Evolutionary conservation across 2,329 filamentous ascomycete genomes (phyloP).

Genomic region (Colletotrichum sp.): DNA sequence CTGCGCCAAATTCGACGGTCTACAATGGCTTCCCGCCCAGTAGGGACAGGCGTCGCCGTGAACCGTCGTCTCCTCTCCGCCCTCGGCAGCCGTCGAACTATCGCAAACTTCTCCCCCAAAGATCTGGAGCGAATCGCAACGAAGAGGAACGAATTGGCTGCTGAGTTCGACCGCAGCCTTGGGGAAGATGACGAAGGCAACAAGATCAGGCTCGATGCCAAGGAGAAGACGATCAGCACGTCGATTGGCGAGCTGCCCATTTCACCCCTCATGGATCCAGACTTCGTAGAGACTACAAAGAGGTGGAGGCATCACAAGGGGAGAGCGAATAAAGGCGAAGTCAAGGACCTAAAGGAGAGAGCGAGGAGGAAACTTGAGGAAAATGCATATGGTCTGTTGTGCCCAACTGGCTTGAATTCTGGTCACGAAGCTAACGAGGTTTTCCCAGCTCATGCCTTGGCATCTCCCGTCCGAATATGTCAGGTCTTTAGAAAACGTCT

Average conservation of each 20-base stretch:
- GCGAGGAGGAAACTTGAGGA: constrained; percentile 64
- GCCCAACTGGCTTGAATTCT: not conserved
- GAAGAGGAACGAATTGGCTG: not conserved
- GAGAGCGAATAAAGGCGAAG: constrained; percentile 27
- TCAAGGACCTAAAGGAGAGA: constrained; percentile 32
- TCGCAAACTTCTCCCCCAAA: not conserved
- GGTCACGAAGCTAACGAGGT: not conserved
- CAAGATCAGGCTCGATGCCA: constrained; percentile 38
- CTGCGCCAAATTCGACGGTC: not conserved
- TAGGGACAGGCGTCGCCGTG: not conserved
- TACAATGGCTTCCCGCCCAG: not conserved
- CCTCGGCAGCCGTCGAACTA: not conserved
- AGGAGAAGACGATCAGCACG: constrained; percentile 49
- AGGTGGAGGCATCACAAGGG: constrained; percentile 43
- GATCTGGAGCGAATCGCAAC: not conserved
- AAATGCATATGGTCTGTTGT: constrained; percentile 65
- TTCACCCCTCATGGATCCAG: constrained; percentile 59
- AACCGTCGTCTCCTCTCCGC: not conserved
- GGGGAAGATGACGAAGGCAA: constrained; percentile 31
- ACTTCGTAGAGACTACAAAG: constrained; percentile 49
- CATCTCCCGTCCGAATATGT: constrained; percentile 64
- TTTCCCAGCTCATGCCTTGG: constrained; percentile 62
- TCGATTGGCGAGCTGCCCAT: constrained; percentile 52
- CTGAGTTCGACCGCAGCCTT: constrained; percentile 35
- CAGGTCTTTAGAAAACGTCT: constrained; percentile 50